Percentiles rank a stretch among this genome's conserved stretches.
Evolutionary conservation across 2,329 filamentous ascomycete genomes (phyloP).

Genomic region (Harringtonia lauricola): DNA sequence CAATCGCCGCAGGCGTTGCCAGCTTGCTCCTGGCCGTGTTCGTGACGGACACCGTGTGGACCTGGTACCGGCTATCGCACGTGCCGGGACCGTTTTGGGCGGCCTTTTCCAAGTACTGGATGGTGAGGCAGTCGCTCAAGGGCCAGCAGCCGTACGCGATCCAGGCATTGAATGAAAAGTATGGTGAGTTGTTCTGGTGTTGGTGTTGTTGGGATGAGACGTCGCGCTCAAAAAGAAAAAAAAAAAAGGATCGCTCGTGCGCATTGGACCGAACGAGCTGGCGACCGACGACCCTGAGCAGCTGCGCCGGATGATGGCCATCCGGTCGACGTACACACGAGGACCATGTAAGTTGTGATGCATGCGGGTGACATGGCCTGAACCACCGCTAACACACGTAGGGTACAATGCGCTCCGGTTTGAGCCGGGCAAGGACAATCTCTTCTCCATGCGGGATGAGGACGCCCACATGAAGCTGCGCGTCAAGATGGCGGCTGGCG

Average conservation of each 20-base stretch:
- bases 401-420: slow-evolving; percentile 24
- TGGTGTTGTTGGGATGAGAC: too few species aligned
- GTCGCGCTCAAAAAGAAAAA: too few species aligned
- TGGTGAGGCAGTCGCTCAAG: background rate
- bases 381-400: too few species aligned
- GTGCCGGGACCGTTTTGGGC: background rate
- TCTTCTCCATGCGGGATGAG: slow-evolving; percentile 24
- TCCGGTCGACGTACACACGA: slow-evolving; percentile 25
- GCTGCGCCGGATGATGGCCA: slow-evolving; percentile 20
- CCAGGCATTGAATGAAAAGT: background rate
- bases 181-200: background rate
- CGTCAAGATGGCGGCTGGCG: slow-evolving; percentile 31
- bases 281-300: slow-evolving; percentile 17
- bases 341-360: slow-evolving; percentile 16
- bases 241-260: slow-evolving; percentile 7
- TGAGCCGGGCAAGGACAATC: slow-evolving; percentile 23
- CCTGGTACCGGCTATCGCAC: background rate
- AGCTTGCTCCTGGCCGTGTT: too few species aligned
- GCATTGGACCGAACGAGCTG: slow-evolving; percentile 17
- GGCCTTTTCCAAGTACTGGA: background rate
- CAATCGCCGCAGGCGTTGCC: background rate
- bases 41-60: background rate
- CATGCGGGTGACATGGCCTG: too few species aligned
- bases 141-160: background rate
- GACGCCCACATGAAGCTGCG: slow-evolving; percentile 24